Percentiles rank a stretch among this genome's conserved stretches.
phyloP scores from a whole-genome alignment of 306 rosid species.

The Quercus bicolor region DNA sequence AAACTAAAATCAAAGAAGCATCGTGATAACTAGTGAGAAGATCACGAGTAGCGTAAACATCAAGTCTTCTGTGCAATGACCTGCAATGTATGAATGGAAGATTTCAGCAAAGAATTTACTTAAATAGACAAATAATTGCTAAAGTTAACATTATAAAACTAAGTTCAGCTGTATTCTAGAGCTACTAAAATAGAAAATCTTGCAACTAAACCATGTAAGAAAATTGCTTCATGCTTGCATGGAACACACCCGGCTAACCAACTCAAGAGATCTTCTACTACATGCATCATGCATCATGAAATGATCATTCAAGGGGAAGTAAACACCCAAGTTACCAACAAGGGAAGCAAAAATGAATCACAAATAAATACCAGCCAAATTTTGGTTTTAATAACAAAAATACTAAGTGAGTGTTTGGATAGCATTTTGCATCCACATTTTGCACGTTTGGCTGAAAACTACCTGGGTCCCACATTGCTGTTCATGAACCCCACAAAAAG shows the following conservation, averaged over 20 bases:
- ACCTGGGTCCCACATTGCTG: no score
- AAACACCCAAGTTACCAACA: not conserved
- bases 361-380: not conserved
- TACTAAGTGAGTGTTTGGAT: no score
- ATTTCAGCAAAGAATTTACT: not conserved
- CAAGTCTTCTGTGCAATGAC: constrained; percentile 20
- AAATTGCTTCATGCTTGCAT: not conserved
- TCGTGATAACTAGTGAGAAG: constrained; percentile 10
- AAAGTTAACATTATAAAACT: not conserved
- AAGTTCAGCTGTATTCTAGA: not conserved
- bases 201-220: not conserved
- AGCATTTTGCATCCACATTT: no score
- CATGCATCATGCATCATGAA: not conserved
- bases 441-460: no score
- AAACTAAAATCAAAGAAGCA: constrained; percentile 9
- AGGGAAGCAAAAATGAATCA: not conserved
- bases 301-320: not conserved
- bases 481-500: no score
- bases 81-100: not conserved
- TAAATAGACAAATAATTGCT: not conserved
- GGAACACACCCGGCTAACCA: not conserved
- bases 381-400: no score
- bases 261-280: not conserved
- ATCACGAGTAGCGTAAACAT: constrained; percentile 30
- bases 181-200: not conserved